These are phyloP conservation scores for Symmetrospora coprosmae DNA, from an alignment of 768 basidiomycete species.

Conservation along the genomic window DNA sequence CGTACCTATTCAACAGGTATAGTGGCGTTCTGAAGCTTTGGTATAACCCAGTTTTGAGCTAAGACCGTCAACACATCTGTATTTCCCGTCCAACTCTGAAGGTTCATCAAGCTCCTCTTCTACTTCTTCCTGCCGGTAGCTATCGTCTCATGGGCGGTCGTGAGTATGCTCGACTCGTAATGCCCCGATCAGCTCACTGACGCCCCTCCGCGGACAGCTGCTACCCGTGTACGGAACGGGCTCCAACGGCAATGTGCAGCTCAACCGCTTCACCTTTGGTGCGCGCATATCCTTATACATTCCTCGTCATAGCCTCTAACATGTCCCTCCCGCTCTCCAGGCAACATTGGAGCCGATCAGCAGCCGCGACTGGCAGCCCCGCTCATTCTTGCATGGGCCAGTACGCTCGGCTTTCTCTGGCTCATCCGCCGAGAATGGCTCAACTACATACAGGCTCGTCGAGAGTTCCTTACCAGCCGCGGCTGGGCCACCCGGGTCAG, in stretches of 20 bases:
- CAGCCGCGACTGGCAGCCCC: conserved; percentile 61
- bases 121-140: conserved; percentile 63
- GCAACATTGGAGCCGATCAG: conserved; percentile 34
- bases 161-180: too few relatives aligned
- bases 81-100: too few relatives aligned
- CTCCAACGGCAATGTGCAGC: not conserved
- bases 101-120: conserved; percentile 70
- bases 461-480: conserved; percentile 18
- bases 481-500: conserved; percentile 2
- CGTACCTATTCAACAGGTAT: conserved; percentile 89
- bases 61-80: too few relatives aligned
- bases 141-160: conserved; percentile 78
- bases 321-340: too few relatives aligned
- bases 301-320: too few relatives aligned
- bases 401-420: conserved; percentile 22
- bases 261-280: conserved; percentile 13
- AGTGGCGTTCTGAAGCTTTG: too few relatives aligned
- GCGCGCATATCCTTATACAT: too few relatives aligned
- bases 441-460: conserved; percentile 8
- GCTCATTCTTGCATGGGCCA: conserved; percentile 51
- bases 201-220: too few relatives aligned
- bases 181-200: too few relatives aligned
- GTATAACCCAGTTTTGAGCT: too few relatives aligned
- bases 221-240: conserved; percentile 10
- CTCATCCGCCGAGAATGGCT: conserved; percentile 10